A percentile compares a stretch with the other conserved stretches of the same genome.
Evolutionary conservation across 768 basidiomycete genomes (phyloP).

Genomic region (Coprinellus aureogranulatus): DNA sequence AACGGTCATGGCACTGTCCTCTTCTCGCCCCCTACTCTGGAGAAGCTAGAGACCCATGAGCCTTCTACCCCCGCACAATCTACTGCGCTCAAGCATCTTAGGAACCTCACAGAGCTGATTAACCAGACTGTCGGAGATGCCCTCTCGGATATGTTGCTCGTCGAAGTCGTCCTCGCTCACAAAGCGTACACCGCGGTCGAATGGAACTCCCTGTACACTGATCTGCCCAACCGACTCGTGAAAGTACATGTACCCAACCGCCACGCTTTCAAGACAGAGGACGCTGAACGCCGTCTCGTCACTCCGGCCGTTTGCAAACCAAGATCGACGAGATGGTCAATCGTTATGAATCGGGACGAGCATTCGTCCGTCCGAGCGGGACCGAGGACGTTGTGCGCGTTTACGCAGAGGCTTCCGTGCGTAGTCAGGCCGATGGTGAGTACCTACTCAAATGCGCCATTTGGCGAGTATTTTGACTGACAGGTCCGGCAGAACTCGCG

Average conservation of each 20-base stretch:
- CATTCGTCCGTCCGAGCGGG: slow-evolving; percentile 94
- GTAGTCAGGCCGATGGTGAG: slow-evolving; percentile 80
- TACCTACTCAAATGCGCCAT: slow-evolving; percentile 12
- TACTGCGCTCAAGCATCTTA: slow-evolving; percentile 73
- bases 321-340: slow-evolving; percentile 79
- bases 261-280: slow-evolving; percentile 81
- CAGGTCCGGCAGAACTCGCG: slow-evolving; percentile 86
- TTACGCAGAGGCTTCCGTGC: slow-evolving; percentile 85
- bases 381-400: slow-evolving; percentile 98
- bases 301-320: slow-evolving; percentile 76
- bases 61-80: slow-evolving; percentile 82
- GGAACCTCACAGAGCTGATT: slow-evolving; percentile 78
- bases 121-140: slow-evolving; percentile 99
- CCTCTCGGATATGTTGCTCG: slow-evolving; percentile 91
- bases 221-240: slow-evolving; percentile 91
- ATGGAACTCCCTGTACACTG: slow-evolving; percentile 92
- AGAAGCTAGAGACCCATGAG: slow-evolving; percentile 57
- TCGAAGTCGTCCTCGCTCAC: slow-evolving; percentile 88
- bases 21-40: slow-evolving; percentile 77
- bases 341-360: slow-evolving; percentile 78
- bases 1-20: slow-evolving; percentile 98
- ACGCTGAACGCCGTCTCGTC: slow-evolving; percentile 88
- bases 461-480: slow-evolving; percentile 3
- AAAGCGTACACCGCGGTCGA: slow-evolving; percentile 78
- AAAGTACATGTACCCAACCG: slow-evolving; percentile 88